Percentiles rank a stretch among this genome's conserved stretches.
Evolutionary conservation across 176 grass and related monocot species (phyloP).

Genomic region (Ensete glaucum): DNA sequence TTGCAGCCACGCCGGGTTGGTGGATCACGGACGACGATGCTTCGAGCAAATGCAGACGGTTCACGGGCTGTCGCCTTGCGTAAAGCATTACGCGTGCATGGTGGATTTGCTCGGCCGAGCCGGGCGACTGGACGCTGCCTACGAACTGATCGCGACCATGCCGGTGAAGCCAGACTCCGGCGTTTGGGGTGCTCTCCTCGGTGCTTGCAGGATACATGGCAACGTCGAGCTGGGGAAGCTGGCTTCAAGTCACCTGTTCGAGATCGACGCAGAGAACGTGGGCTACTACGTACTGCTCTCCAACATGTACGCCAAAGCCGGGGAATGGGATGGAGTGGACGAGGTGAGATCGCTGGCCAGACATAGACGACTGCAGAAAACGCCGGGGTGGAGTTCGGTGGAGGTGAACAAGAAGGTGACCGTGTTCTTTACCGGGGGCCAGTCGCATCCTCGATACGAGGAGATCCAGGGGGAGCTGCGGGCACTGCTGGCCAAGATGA

Average conservation of each 20-base stretch:
- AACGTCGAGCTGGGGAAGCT: constrained; percentile 60
- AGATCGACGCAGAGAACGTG: constrained; percentile 60
- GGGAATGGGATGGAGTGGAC: constrained; percentile 71
- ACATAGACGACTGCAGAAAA: constrained; percentile 50
- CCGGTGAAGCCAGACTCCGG: constrained; percentile 47
- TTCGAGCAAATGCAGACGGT: constrained; percentile 41
- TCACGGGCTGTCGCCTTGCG: constrained; percentile 36
- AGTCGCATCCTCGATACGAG: constrained; percentile 51
- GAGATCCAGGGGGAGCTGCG: constrained; percentile 49
- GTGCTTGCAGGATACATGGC: constrained; percentile 67
- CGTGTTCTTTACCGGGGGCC: constrained; percentile 67
- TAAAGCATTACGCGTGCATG: constrained; percentile 60
- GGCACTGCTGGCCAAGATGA: constrained; percentile 47
- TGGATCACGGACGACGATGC: constrained; percentile 50
- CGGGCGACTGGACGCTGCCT: constrained; percentile 49
- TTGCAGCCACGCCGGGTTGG: constrained; percentile 63
- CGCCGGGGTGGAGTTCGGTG: constrained; percentile 69
- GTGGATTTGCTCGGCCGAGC: constrained; percentile 57
- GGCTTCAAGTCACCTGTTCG: constrained; percentile 47
- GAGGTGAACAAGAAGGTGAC: constrained; percentile 52
- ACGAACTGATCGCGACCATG: constrained; percentile 47
- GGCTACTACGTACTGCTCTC: constrained; percentile 73
- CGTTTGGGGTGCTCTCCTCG: constrained; percentile 64
- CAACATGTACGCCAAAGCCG: constrained; percentile 69
- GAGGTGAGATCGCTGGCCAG: constrained; percentile 62